These are phyloP conservation scores for Coix lacrymajobi DNA, from an alignment of 176 grass and related monocot species.

Conservation along the genomic window DNA sequence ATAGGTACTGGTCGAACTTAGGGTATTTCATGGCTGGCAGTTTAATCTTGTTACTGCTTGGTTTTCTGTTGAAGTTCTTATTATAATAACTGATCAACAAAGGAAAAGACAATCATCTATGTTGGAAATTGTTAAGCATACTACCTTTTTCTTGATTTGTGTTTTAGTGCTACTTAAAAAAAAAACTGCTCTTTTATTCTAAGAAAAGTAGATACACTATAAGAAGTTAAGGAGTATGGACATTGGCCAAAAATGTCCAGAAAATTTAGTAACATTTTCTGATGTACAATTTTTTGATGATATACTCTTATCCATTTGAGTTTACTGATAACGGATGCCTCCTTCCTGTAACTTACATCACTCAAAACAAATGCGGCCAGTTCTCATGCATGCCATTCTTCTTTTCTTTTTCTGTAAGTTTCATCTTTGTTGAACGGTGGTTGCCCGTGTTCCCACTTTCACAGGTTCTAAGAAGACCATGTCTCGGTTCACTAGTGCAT, in stretches of 20 bases:
- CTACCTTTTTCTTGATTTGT: not conserved
- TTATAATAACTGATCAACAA: not conserved
- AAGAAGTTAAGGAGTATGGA: not conserved
- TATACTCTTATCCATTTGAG: not conserved
- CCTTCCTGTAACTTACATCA: not conserved
- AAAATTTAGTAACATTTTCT: not conserved
- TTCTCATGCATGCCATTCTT: not conserved
- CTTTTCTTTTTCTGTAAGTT: not conserved
- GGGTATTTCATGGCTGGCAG: not conserved
- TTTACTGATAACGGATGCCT: not conserved
- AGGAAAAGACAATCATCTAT: not conserved
- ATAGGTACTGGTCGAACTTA: not conserved
- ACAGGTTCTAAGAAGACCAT: slow-evolving; percentile 35
- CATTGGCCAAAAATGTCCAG: not conserved
- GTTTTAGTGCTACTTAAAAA: not conserved
- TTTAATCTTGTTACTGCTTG: not conserved
- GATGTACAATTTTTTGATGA: not conserved
- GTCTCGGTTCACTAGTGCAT: slow-evolving; percentile 31
- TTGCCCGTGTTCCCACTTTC: slow-evolving; percentile 22
- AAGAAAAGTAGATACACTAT: not conserved
- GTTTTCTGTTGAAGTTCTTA: not conserved
- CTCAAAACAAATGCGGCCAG: not conserved
- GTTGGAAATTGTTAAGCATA: not conserved
- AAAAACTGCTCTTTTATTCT: not conserved
- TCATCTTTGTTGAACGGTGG: not conserved